Evolutionary conservation across 2,329 filamentous ascomycete species (phyloP), one percentile per base, ranked within the genome.

Genomic region (Neospermospora avenae): DNA sequence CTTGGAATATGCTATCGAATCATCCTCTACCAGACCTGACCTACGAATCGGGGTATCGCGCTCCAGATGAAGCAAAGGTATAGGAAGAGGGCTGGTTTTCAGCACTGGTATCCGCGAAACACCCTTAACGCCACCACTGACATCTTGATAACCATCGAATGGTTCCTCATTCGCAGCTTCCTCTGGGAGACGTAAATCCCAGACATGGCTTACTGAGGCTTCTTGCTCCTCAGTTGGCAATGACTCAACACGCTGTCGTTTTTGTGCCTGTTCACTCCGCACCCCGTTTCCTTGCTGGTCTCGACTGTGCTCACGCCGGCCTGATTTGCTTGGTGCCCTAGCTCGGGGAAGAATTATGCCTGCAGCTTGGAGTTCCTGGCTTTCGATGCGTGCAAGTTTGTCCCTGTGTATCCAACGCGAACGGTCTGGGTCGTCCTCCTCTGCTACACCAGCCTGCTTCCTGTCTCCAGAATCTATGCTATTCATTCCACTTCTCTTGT

Each of bases 341-440:
- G 81, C 70, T 68, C 79, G 76, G 64, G 85, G 79, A 62, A 88
- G 71, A 54, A 83, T 78, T 67, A 93, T 86, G 31, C 90, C 90
- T 6, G 89, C 89, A 61, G 89, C 89, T 72, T 91, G 88, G 63
- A 95, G 80, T 75, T 95, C 90, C 70, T 87, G 82, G 67, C 80
- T 93, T 75, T 95, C 90, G 67, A 93, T 95, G 71, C 84, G 84
- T 57, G 89, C 90, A 63, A 95, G 77, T 75, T 93, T 93, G 75
- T 95, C 90, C 59, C 90, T 80, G 71, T 95, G 90, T 68, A 95
- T 93, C 90, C 90, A 95, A 73, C 90, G 88, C 34, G 86, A 89
- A 62, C 84, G 80, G 62, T 88, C 86, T 35, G 79, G 76, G 35
- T 79, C 76, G 41, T 73, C 69, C 24, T 76, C 71, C 48, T 70